Evolutionary conservation across 2,329 filamentous ascomycete genomes (phyloP).

Genomic region (Aspergillus hortae): DNA sequence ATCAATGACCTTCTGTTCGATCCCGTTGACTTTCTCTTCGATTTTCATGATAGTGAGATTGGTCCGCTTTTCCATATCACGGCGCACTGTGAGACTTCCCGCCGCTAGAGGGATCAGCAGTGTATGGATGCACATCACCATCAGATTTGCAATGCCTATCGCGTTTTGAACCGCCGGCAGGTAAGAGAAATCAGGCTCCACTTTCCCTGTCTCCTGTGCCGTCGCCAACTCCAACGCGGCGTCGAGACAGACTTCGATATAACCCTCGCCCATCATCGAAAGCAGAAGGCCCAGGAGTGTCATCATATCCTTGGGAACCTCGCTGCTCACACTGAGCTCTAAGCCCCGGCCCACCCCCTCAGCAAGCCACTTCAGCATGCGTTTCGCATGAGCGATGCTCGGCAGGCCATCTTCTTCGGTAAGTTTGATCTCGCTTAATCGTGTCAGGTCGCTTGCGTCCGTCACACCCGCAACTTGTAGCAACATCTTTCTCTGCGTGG

Average conservation of each 20-base stretch:
- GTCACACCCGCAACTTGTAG: conserved; percentile 79
- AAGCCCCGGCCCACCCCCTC: conserved; percentile 89
- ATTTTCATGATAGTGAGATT: conserved; percentile 70
- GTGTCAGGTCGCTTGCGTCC: conserved; percentile 61
- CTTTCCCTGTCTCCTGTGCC: conserved; percentile 72
- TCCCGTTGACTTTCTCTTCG: conserved; percentile 75
- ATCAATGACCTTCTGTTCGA: conserved; percentile 67
- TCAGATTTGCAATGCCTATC: conserved; percentile 85
- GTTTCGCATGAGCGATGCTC: conserved; percentile 82
- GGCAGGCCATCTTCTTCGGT: conserved; percentile 84
- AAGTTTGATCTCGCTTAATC: conserved; percentile 84
- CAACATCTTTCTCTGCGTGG: conserved; percentile 86
- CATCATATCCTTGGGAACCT: conserved; percentile 91
- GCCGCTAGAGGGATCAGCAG: conserved; percentile 87
- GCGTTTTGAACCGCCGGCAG: conserved; percentile 74
- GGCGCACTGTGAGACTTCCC: conserved; percentile 82
- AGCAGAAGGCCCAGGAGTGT: conserved; percentile 79
- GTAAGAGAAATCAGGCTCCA: conserved; percentile 83
- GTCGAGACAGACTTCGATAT: conserved; percentile 63
- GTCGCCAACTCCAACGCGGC: conserved; percentile 71
- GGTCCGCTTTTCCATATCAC: conserved; percentile 82
- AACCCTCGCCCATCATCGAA: conserved; percentile 81
- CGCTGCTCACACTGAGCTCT: conserved; percentile 80
- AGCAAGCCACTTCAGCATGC: conserved; percentile 96
- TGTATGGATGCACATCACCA: conserved; percentile 86